Base-by-base conservation (phyloP, 257 asterid genomes). In the Ilex asprella region DNA sequence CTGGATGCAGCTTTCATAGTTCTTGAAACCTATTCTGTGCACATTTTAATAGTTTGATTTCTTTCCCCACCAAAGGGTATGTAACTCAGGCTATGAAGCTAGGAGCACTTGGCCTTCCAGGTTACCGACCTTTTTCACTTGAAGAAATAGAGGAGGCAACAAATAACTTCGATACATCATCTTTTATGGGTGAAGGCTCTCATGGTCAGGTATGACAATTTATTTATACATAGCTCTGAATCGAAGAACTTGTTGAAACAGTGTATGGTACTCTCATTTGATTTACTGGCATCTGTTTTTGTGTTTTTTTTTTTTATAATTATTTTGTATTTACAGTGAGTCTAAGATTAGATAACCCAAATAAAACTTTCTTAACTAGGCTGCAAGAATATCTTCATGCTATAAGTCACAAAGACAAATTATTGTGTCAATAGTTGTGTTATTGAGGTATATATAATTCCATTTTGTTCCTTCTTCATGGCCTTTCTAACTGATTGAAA, bases 71-170 rank as follows among this genome's bases (percentile, higher is more conserved):
- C 44, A 21, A 68, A 91, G 96, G 95, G 70, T 78, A 83, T 65
- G 81, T 86, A 68, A 79, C 93, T 54, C 94, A 79, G 75, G 84
- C 95, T 43, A 83, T 83, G 96, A 88, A 84, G 70, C 60, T 86
- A 46, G 97, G 93, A 57, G 79, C 87, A 47, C 74, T 81, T 13
- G 85, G 85, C 52, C 81, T 91, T 76, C 94, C 96, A 31, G 73
- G 88, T 46, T 88, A 88, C 61, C 68, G 91, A 64, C 76, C 83
- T 32, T 88, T 88, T 66, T 75, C 93, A 15, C 59, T 82, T 32
- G 96, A 83, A 68, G 98, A 91, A 70, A 86, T 91, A 29, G 86
- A 86, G 82, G 78, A 59, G 70, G 98, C 95, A 30, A 86, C 96
- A 0, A 81, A 77, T 66, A 82, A 88, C 69, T 88, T 88, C 12